Evolutionary conservation across 148 eudicot species (phyloP).

Genomic region (Dianthus caryophyllus): DNA sequence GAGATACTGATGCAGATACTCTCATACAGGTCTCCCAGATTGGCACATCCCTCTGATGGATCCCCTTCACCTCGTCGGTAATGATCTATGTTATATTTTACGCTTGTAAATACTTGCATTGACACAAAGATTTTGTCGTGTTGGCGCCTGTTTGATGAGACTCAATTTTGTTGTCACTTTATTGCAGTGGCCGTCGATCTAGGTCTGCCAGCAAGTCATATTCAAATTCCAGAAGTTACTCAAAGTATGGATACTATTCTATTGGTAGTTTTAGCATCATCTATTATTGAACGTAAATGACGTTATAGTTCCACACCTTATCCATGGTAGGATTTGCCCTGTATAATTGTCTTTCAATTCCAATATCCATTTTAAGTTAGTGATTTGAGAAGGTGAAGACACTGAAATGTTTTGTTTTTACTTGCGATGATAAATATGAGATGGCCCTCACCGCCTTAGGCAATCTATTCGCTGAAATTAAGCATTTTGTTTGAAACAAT

Average conservation of each 20-base stretch:
- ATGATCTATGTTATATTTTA: conserved; percentile 2
- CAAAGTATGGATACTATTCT: conserved; percentile 41
- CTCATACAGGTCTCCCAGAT: conserved; percentile 49
- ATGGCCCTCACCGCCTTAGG: not conserved
- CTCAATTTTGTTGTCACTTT: conserved; percentile 11
- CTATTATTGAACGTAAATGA: not conserved
- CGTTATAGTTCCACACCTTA: not conserved
- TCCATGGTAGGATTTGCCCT: not conserved
- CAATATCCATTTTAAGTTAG: not conserved
- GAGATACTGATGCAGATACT: conserved; percentile 8
- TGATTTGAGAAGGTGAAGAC: not conserved
- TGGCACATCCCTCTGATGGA: conserved; percentile 49
- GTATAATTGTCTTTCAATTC: not conserved
- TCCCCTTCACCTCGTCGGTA: conserved; percentile 64
- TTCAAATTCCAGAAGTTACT: conserved; percentile 65
- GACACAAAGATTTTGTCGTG: not conserved
- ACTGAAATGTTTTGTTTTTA: not conserved
- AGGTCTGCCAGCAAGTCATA: conserved; percentile 59
- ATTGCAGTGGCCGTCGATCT: conserved; percentile 44
- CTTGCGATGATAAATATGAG: not conserved
- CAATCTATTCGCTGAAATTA: not conserved
- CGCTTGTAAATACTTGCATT: not conserved
- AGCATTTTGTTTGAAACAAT: not conserved
- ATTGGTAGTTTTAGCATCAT: not conserved
- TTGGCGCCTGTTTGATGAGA: not conserved